A percentile compares a stretch with the other conserved stretches of the same genome.
Evolutionary conservation across 208 protist genomes (phyloP).

Genomic region (Wallacemonas sp.): DNA sequence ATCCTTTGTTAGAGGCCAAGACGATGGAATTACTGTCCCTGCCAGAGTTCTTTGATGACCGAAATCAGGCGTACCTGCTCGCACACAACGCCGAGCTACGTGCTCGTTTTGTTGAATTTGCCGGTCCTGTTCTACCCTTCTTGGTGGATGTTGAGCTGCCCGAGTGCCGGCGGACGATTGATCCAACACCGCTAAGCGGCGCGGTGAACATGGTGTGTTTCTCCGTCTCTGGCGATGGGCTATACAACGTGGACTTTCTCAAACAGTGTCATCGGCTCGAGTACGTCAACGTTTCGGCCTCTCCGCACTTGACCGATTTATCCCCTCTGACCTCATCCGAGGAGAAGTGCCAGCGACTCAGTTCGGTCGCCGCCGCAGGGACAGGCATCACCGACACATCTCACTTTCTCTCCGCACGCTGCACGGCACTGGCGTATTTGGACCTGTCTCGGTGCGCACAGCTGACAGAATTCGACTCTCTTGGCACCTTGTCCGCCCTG

Average conservation of each 20-base stretch:
- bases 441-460: conserved; percentile 5
- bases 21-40: not conserved
- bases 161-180: conserved; percentile 2
- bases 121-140: not conserved
- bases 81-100: conserved; percentile 11
- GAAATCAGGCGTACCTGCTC: not conserved
- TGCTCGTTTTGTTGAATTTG: conserved; percentile 1
- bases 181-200: conserved; percentile 3
- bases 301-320: not conserved
- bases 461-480: not conserved
- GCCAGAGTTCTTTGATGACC: conserved; percentile 4
- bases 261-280: not conserved
- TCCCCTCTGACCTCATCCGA: not conserved
- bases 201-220: conserved; percentile 12
- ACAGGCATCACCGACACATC: conserved; percentile 10
- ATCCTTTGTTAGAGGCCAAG: not conserved
- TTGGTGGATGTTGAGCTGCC: conserved; percentile 5
- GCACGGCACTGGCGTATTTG: conserved; percentile 3
- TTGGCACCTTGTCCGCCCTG: not conserved
- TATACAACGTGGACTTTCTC: conserved; percentile 1
- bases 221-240: conserved; percentile 4
- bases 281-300: not conserved
- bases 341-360: not conserved
- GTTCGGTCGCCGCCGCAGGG: not conserved
- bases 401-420: conserved; percentile 2